Base-by-base conservation (phyloP, 1,139 yeast genomes). In the Saccharomycopsis phalli region DNA sequence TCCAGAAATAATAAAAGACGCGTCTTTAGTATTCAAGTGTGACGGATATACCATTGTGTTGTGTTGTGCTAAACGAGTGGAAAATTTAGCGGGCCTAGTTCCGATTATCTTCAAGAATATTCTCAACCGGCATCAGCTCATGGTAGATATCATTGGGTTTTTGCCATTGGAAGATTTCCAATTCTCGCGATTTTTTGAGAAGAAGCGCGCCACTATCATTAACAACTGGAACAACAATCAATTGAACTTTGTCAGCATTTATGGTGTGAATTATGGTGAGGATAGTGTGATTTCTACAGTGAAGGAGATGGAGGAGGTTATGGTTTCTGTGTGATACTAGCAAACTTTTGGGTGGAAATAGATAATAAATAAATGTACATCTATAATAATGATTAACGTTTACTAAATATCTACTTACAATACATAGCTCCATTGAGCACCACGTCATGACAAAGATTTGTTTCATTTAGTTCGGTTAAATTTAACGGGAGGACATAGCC, bases 401-500 rank as follows among this genome's bases (percentile, higher is more conserved):
- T n/a, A n/a, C n/a, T n/a, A n/a, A n/a, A n/a, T n/a, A n/a, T n/a
- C n/a, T n/a, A n/a, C n/a, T n/a, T n/a, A n/a, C n/a, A n/a, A n/a
- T n/a, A n/a, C n/a, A n/a, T n/a, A n/a, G n/a, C n/a, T n/a, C n/a
- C 26, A 27, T 22, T 30, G 10, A 34, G 31, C 30, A 34, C 37
- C 3, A 26, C n/a, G 18, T 34, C 25, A 27, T 27, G 31, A 34
- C 31, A 34, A 27, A 22, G 28, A 26, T 26, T n/a, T n/a, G n/a
- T n/a, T n/a, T n/a, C n/a, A n/a, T n/a, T n/a, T n/a, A 26, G 29
- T 10, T 30, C n/a, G 17, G 20, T 30, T 30, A 30, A 17, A 16
- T 30, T 81, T 84, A 87, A 80, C 96, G 96, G 69, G 96, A 78
- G 61, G 95, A 82, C 87, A 87, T 84, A 69, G 97, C 97, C 79